Conservation (phyloP, 1,284 basidiomycete species). For the Malassezia cuniculi region DNA sequence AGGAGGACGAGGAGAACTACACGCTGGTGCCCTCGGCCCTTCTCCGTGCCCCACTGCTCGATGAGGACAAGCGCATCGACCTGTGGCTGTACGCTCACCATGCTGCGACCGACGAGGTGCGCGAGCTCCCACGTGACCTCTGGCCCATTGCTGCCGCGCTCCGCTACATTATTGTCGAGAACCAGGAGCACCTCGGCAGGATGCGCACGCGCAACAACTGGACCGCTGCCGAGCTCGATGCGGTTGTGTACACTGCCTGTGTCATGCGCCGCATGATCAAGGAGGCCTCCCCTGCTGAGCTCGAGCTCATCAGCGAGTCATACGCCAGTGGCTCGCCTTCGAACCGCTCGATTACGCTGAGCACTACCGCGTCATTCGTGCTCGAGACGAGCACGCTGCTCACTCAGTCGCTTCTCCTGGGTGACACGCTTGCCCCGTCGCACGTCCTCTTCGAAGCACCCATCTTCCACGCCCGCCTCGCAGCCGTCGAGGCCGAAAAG, state of each 20-base stretch:
- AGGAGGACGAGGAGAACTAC: background rate
- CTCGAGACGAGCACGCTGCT: conserved; percentile 10
- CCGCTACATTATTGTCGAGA: conserved; percentile 11
- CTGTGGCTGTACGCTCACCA: conserved; percentile 13
- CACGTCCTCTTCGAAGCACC: conserved; percentile 9
- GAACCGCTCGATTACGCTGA: conserved; percentile 11
- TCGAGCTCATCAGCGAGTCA: conserved; percentile 8
- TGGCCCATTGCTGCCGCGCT: conserved; percentile 10
- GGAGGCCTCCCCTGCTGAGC: conserved; percentile 5
- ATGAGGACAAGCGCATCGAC: conserved; percentile 4
- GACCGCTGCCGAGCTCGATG: conserved; percentile 7
- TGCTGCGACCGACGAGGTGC: conserved; percentile 2
- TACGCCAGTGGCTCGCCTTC: conserved; percentile 13
- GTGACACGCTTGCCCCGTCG: conserved; percentile 1
- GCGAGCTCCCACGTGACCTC: conserved; percentile 6
- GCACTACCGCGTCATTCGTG: conserved; percentile 11
- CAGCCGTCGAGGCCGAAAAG: conserved; percentile 1
- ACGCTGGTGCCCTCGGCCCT: conserved; percentile 1
- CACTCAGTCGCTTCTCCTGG: conserved; percentile 9
- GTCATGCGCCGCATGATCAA: conserved; percentile 7
- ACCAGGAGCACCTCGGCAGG: conserved; percentile 11
- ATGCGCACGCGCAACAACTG: conserved; percentile 14
- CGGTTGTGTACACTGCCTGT: conserved; percentile 9
- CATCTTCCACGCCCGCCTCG: conserved; percentile 12
- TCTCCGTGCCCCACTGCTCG: conserved; percentile 3